Evolutionary conservation across 257 asterid species (phyloP).

Genomic region (Knoxia roxburghii): DNA sequence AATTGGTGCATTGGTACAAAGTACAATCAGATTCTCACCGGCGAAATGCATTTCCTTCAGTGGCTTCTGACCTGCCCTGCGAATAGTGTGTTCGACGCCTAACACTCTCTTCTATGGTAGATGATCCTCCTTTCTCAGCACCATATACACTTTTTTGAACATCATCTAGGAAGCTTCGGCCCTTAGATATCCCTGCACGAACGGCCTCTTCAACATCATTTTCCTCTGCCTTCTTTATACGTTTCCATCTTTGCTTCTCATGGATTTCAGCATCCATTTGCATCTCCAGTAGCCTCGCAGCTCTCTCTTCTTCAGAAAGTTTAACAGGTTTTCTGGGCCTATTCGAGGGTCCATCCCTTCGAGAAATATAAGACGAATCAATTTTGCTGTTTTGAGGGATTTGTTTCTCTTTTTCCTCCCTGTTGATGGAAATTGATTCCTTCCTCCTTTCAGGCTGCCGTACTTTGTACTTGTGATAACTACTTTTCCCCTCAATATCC

Average conservation of each 20-base stretch:
- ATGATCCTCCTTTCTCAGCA: conserved; percentile 86
- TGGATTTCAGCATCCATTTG: conserved; percentile 85
- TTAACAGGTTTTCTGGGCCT: conserved; percentile 40
- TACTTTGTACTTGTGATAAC: conserved; percentile 28
- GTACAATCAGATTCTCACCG: conserved; percentile 34
- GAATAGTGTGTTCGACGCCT: conserved; percentile 76
- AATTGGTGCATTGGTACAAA: too few relatives aligned
- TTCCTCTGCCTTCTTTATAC: conserved; percentile 79
- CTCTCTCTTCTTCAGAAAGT: conserved; percentile 91
- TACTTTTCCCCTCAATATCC: conserved; percentile 30
- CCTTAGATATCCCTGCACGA: conserved; percentile 35
- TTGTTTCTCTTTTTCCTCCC: conserved; percentile 8
- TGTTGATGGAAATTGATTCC: conserved; percentile 27
- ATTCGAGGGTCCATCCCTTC: conserved; percentile 33
- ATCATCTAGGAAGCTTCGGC: conserved; percentile 74
- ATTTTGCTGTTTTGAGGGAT: conserved; percentile 6
- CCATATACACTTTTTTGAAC: conserved; percentile 82
- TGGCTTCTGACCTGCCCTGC: conserved; percentile 58
- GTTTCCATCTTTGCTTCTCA: conserved; percentile 89
- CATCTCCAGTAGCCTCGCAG: conserved; percentile 86
- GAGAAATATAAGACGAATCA: conserved; percentile 32
- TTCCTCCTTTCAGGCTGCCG: conserved; percentile 19
- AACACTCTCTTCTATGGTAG: conserved; percentile 95
- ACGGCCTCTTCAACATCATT: conserved; percentile 65
- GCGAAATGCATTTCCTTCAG: conserved; percentile 79